These are phyloP conservation scores for Gentiana macrophylla DNA, from an alignment of 257 asterid species.

Conservation along the genomic window DNA sequence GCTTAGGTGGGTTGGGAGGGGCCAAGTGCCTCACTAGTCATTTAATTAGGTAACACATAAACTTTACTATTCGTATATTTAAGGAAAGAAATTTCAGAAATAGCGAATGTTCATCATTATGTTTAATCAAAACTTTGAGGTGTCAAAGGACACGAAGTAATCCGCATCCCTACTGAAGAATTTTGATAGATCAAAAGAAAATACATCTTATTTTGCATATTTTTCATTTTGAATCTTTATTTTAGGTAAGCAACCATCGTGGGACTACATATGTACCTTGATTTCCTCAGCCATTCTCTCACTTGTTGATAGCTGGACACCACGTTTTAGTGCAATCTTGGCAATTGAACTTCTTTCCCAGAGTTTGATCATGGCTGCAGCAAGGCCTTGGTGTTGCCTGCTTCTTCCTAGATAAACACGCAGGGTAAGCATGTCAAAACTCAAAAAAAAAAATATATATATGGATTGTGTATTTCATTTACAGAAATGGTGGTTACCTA, in stretches of 20 bases:
- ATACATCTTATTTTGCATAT: background rate
- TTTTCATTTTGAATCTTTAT: background rate
- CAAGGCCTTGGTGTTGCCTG: slow-evolving; percentile 96
- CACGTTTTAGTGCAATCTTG: slow-evolving; percentile 84
- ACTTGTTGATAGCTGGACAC: slow-evolving; percentile 94
- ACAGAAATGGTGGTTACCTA: slow-evolving; percentile 39
- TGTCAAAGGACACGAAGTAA: no score
- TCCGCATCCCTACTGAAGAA: no score
- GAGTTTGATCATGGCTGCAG: slow-evolving; percentile 80
- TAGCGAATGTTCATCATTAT: no score
- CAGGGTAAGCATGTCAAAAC: background rate
- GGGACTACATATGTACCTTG: slow-evolving; percentile 44
- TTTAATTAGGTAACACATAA: no score
- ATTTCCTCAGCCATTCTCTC: slow-evolving; percentile 99
- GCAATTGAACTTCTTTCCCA: slow-evolving; percentile 92
- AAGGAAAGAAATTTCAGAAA: no score
- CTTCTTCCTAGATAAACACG: slow-evolving; percentile 66
- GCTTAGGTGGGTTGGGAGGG: no score
- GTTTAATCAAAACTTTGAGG: no score
- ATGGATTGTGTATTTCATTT: background rate
- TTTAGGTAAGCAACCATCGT: background rate
- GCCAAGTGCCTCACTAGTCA: no score
- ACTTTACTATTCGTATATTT: no score
- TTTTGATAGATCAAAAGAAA: no score
- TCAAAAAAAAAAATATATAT: background rate